Evolutionary conservation across 1,284 basidiomycete species (phyloP).

Genomic region (Ganoderma lucidum): DNA sequence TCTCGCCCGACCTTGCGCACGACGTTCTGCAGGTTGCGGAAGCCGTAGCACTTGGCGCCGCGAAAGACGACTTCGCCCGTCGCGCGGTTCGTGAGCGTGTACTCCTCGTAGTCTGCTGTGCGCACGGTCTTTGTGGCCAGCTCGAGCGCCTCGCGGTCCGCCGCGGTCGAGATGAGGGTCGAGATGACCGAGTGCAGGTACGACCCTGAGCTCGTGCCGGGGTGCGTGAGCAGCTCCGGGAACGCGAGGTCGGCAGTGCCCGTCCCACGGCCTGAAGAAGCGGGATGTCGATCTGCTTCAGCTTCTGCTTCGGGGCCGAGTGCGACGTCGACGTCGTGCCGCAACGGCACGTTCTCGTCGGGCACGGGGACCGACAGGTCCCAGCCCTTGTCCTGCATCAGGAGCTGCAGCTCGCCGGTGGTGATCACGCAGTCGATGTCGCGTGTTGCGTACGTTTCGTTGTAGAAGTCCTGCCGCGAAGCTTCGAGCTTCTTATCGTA

Average conservation of each 20-base stretch:
- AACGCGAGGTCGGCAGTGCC: constrained; percentile 44
- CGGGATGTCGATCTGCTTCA: neutral
- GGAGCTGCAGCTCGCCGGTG: constrained; percentile 91
- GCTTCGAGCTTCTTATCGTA: constrained; percentile 99
- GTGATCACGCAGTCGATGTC: constrained; percentile 99
- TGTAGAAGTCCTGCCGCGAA: constrained; percentile 90
- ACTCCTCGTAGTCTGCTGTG: constrained; percentile 72
- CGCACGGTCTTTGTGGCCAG: constrained; percentile 70
- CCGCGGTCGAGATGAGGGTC: constrained; percentile 52
- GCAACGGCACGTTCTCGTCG: constrained; percentile 49
- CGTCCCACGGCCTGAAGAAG: constrained; percentile 16
- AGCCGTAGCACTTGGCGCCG: constrained; percentile 96
- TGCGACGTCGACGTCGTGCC: neutral
- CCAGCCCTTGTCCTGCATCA: constrained; percentile 87
- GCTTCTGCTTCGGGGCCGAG: neutral
- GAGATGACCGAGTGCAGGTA: constrained; percentile 85
- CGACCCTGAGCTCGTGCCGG: constrained; percentile 92
- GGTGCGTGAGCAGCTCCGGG: constrained; percentile 80
- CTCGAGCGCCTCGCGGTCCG: constrained; percentile 54
- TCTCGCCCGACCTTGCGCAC: constrained; percentile 93
- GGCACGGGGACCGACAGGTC: constrained; percentile 70
- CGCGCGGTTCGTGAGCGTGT: constrained; percentile 55
- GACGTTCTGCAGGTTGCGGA: constrained; percentile 97
- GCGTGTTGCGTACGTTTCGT: constrained; percentile 78
- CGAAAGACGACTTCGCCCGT: constrained; percentile 80